phyloP scores from a whole-genome alignment of 768 basidiomycete species.

The Collybia sp. region DNA sequence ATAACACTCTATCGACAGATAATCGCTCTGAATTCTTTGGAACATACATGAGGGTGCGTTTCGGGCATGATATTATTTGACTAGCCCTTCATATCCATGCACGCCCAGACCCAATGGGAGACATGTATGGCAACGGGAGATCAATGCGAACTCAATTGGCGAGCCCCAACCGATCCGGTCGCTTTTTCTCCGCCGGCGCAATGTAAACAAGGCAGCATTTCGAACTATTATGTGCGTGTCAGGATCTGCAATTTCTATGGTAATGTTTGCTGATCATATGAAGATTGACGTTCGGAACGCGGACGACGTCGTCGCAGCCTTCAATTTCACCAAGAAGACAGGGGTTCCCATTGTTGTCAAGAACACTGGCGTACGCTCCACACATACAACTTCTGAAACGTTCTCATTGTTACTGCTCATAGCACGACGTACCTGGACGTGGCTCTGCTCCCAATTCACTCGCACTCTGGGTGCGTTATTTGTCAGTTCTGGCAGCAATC shows the following conservation, averaged over 20 bases:
- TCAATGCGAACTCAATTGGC: background rate
- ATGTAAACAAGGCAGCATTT: background rate
- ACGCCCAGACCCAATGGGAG: background rate
- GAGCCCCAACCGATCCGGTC: background rate
- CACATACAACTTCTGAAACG: background rate
- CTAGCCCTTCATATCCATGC: background rate
- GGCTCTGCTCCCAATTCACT: constrained; percentile 35
- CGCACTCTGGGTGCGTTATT: constrained; percentile 23
- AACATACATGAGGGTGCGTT: no score
- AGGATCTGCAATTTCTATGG: background rate
- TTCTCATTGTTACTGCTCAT: constrained; percentile 2
- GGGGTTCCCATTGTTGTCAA: constrained; percentile 34
- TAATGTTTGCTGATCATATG: background rate
- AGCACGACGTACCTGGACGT: constrained; percentile 39
- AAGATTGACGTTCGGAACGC: constrained; percentile 29
- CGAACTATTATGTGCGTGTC: background rate
- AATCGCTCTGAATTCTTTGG: background rate
- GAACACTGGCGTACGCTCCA: constrained; percentile 21
- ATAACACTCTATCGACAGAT: background rate
- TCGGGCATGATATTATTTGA: background rate
- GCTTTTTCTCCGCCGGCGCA: background rate
- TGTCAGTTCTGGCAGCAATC: background rate
- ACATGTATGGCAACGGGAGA: background rate
- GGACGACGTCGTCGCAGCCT: constrained; percentile 32
- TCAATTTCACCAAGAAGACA: constrained; percentile 29